Evolutionary conservation across 2,329 filamentous ascomycete genomes (phyloP), one percentile per base, ranked within the genome.

Genomic region (Cladosporium sp.): DNA sequence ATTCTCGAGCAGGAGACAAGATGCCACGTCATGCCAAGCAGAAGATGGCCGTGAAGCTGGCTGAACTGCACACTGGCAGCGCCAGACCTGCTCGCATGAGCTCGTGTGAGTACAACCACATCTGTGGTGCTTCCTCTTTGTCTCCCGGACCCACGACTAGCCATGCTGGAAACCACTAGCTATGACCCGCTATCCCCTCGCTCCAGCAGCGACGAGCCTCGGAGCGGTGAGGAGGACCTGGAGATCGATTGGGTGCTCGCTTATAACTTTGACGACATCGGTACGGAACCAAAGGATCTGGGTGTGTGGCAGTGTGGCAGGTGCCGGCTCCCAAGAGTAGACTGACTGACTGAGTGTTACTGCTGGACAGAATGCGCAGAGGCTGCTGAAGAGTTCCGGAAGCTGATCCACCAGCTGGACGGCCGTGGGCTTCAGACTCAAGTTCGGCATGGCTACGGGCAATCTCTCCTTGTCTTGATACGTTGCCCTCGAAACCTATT

Each of bases 1-100:
- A 32, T 40, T 11, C n/a, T 49, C 35, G 28, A 42, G 46, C 46
- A 49, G 31, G 33, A 22, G 40, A 50, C 31, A 43, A 50, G 48
- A 50, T 35, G 48, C 42, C 48, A 50, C 48, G 48, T 50, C 48
- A 50, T 50, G 48, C 48, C 48, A 50, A 50, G 48, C 32, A 31
- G 9, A 43, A 33, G 18, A 50, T 41, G 19, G 4, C n/a, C 16
- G 40, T 37, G 5, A 28, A 5, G 22, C 22, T 28, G 22, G 22
- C 22, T 35, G 32, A 13, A 9, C 46, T 35, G 13, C 40, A 43
- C 1, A 10, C 13, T 37, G 48, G 34, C 22, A 34, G 40, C 43
- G 10, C n/a, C 13, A 13, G 18, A 19, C 28, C 18, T 4, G 16
- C 28, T 28, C 40, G 10, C 37, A 35, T n/a, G 14, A 19, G 8